These are phyloP conservation scores for Tolypocladium guangdongense DNA, from an alignment of 2,329 filamentous ascomycete species.

Conservation along the genomic window DNA sequence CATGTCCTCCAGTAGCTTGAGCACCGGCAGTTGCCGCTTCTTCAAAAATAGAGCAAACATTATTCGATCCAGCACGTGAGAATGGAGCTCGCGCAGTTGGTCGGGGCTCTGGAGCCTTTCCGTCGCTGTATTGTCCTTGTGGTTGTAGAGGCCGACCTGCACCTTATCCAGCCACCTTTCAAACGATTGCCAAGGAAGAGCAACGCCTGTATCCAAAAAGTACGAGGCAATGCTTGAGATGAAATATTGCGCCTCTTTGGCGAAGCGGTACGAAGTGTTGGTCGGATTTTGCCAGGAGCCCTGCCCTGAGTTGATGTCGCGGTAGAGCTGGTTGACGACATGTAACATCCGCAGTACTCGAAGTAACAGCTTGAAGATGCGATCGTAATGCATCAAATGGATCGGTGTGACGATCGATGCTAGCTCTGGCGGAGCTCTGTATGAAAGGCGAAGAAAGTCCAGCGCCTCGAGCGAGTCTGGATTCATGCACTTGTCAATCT, in stretches of 20 bases:
- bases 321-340: slow-evolving; percentile 55
- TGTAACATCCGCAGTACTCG: slow-evolving; percentile 70
- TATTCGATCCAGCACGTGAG: slow-evolving; percentile 63
- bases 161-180: slow-evolving; percentile 53
- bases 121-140: slow-evolving; percentile 21
- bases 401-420: slow-evolving; percentile 60
- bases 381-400: slow-evolving; percentile 71
- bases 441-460: slow-evolving; percentile 86
- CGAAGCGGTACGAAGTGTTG: slow-evolving; percentile 45
- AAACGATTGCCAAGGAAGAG: slow-evolving; percentile 62
- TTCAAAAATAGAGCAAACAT: slow-evolving; percentile 63
- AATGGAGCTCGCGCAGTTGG: slow-evolving; percentile 57
- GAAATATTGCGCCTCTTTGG: slow-evolving; percentile 71
- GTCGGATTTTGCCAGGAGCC: slow-evolving; percentile 23
- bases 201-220: slow-evolving; percentile 69
- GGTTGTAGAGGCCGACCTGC: slow-evolving; percentile 41
- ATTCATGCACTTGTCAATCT: slow-evolving; percentile 76
- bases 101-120: slow-evolving; percentile 42
- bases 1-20: slow-evolving; percentile 65
- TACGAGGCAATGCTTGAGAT: slow-evolving; percentile 63
- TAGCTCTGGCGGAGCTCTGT: slow-evolving; percentile 64
- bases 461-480: slow-evolving; percentile 74
- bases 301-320: slow-evolving; percentile 36
- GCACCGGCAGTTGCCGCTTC: slow-evolving; percentile 62
- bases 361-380: slow-evolving; percentile 70